phyloP scores from a whole-genome alignment of 2,329 filamentous ascomycete species.

The Sarocladium brachiariae region DNA sequence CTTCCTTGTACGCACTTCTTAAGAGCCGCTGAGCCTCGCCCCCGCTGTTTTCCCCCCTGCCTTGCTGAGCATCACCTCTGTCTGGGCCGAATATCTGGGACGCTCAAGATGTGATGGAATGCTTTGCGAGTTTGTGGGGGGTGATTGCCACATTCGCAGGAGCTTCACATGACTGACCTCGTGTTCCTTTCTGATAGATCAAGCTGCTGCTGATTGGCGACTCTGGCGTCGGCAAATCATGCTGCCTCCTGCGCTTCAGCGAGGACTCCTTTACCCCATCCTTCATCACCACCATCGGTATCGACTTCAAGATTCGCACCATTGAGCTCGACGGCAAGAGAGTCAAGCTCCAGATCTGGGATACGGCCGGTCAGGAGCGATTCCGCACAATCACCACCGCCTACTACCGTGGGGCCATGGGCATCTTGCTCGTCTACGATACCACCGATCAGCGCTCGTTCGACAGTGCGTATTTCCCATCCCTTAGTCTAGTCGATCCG shows the following conservation, averaged over 20 bases:
- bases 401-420: slow-evolving; percentile 98
- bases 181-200: slow-evolving; percentile 55
- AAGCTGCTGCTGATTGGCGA: slow-evolving; percentile 95
- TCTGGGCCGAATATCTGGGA: neutral
- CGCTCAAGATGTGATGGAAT: neutral
- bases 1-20: slow-evolving; percentile 69
- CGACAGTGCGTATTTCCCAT: slow-evolving; percentile 60
- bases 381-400: slow-evolving; percentile 98
- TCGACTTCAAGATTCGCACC: slow-evolving; percentile 99
- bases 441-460: slow-evolving; percentile 95
- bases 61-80: slow-evolving; percentile 7
- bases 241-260: slow-evolving; percentile 92
- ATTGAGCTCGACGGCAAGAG: slow-evolving; percentile 98
- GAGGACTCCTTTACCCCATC: slow-evolving; percentile 96
- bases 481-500: neutral
- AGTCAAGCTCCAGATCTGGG: slow-evolving; percentile 99
- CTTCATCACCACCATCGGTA: slow-evolving; percentile 98
- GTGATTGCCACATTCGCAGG: neutral
- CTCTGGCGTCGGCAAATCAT: slow-evolving; percentile 94
- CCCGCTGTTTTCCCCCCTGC: slow-evolving; percentile 16
- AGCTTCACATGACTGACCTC: neutral
- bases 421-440: slow-evolving; percentile 95
- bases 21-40: slow-evolving; percentile 12
- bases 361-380: slow-evolving; percentile 95
- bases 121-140: neutral